A percentile compares a stretch with the other conserved stretches of the same genome.
These are phyloP conservation scores for Elymus sibiricus DNA, from an alignment of 176 grass and related monocot species.

Conservation along the genomic window DNA sequence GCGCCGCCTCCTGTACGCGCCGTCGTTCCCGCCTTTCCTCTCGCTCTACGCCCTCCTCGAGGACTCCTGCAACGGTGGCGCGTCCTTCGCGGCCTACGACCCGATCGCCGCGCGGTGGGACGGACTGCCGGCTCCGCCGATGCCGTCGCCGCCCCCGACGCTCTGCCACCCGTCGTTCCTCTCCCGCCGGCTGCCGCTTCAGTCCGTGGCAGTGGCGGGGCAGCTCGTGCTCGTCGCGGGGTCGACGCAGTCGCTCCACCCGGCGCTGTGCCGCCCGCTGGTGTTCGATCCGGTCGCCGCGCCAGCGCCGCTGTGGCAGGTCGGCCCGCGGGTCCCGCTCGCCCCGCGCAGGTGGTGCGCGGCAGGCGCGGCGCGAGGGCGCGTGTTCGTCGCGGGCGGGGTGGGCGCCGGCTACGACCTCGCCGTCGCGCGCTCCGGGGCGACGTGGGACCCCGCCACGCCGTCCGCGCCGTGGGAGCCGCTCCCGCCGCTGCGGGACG, in stretches of 20 bases:
- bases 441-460: slow-evolving; percentile 45
- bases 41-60: slow-evolving; percentile 58
- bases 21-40: slow-evolving; percentile 53
- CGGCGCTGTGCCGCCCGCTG: slow-evolving; percentile 61
- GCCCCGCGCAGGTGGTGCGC: slow-evolving; percentile 83
- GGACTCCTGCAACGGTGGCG: neutral
- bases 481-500: slow-evolving; percentile 60
- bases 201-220: slow-evolving; percentile 37
- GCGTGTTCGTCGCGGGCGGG: slow-evolving; percentile 61
- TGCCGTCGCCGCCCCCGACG: slow-evolving; percentile 35
- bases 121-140: slow-evolving; percentile 39
- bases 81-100: slow-evolving; percentile 62
- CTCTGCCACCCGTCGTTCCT: slow-evolving; percentile 72
- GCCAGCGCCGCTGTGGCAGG: slow-evolving; percentile 33
- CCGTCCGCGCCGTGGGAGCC: slow-evolving; percentile 42
- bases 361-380: slow-evolving; percentile 38
- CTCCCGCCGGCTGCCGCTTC: slow-evolving; percentile 65
- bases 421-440: slow-evolving; percentile 40
- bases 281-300: slow-evolving; percentile 49
- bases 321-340: slow-evolving; percentile 57
- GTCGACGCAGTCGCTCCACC: slow-evolving; percentile 51
- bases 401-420: slow-evolving; percentile 57
- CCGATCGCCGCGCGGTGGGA: slow-evolving; percentile 45
- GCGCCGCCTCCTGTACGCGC: slow-evolving; percentile 64
- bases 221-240: slow-evolving; percentile 58